These are phyloP conservation scores for Clohesyomyces aquaticus DNA, from an alignment of 495 filamentous ascomycete species.

Conservation along the genomic window DNA sequence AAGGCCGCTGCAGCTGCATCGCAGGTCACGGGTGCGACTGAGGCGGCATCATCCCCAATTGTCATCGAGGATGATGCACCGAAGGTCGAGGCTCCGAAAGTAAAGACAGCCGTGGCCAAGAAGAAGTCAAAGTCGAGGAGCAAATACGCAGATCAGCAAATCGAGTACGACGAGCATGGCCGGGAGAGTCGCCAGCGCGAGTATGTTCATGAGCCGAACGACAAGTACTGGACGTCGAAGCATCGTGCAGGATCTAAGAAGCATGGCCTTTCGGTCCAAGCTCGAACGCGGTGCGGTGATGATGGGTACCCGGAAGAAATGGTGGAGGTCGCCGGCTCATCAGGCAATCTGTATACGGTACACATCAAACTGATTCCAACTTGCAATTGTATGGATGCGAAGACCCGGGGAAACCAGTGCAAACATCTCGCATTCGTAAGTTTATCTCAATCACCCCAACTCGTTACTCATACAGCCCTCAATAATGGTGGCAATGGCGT, in stretches of 20 bases:
- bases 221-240: background rate
- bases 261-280: no score
- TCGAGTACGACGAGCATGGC: conserved; percentile 2
- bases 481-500: no score
- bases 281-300: background rate
- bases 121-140: no score
- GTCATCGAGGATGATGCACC: no score
- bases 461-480: no score
- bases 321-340: background rate
- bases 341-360: background rate
- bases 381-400: conserved; percentile 1
- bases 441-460: background rate
- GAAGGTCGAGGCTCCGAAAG: no score
- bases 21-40: no score
- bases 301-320: background rate
- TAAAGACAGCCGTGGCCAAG: no score
- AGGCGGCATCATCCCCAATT: no score
- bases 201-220: background rate
- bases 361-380: conserved; percentile 2
- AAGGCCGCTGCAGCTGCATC: background rate
- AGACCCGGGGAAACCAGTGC: background rate
- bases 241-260: background rate
- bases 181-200: background rate
- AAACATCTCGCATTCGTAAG: conserved; percentile 11
- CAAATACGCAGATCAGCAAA: background rate